These are phyloP conservation scores for Wallemia ichthyophaga DNA, from an alignment of 1,284 basidiomycete species.

Conservation along the genomic window DNA sequence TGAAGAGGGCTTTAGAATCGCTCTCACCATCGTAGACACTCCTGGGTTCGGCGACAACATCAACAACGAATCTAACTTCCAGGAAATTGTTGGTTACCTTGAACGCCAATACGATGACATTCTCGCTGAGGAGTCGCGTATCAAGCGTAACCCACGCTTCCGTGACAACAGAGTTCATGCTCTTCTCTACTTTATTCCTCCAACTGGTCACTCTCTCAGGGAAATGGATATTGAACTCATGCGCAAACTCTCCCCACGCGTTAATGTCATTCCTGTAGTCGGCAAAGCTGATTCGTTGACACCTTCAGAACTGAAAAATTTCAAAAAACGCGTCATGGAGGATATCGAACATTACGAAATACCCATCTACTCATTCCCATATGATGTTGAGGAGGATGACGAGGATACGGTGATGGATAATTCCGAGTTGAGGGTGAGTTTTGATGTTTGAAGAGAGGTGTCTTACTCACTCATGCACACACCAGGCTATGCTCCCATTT, in stretches of 20 bases:
- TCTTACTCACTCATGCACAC: background rate
- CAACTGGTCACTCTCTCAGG: slow-evolving; percentile 61
- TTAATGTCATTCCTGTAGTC: slow-evolving; percentile 96
- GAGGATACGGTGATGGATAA: slow-evolving; percentile 97
- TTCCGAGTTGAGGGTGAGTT: slow-evolving; percentile 50
- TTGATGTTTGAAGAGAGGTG: slow-evolving; percentile 2
- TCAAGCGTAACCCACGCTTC: slow-evolving; percentile 98
- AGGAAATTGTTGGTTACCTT: slow-evolving; percentile 85
- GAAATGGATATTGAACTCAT: slow-evolving; percentile 99
- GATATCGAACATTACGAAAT: slow-evolving; percentile 97
- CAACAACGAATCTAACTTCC: slow-evolving; percentile 90
- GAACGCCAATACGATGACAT: slow-evolving; percentile 99
- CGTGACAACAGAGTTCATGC: slow-evolving; percentile 74
- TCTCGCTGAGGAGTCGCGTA: slow-evolving; percentile 89
- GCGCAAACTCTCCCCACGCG: slow-evolving; percentile 78
- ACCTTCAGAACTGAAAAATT: slow-evolving; percentile 59
- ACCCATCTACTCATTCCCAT: slow-evolving; percentile 98
- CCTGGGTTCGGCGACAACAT: slow-evolving; percentile 98
- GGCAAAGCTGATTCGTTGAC: slow-evolving; percentile 93
- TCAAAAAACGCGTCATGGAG: slow-evolving; percentile 98
- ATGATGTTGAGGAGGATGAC: slow-evolving; percentile 95
- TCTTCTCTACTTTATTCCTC: slow-evolving; percentile 91
- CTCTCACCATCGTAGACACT: slow-evolving; percentile 91
- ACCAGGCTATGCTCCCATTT: slow-evolving; percentile 63
- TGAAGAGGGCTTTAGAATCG: slow-evolving; percentile 92